These are phyloP conservation scores for Tolypocladium capitatum DNA, from an alignment of 2,329 filamentous ascomycete species.

Conservation along the genomic window DNA sequence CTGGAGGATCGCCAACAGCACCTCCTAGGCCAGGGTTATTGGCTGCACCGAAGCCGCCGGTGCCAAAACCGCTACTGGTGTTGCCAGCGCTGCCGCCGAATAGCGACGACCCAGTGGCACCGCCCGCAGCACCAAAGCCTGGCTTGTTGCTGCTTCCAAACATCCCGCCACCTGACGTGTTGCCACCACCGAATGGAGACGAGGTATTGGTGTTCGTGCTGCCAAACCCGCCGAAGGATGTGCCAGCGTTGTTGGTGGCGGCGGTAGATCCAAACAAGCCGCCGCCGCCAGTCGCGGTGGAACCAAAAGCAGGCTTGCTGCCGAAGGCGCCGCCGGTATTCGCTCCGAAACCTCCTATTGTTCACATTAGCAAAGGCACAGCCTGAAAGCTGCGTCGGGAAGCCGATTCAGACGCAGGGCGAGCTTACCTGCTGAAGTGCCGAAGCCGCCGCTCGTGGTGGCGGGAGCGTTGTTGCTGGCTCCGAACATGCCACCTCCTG, in stretches of 20 bases:
- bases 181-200: conserved; percentile 26
- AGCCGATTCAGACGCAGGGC: neutral
- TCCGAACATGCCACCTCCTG: conserved; percentile 33
- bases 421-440: conserved; percentile 18
- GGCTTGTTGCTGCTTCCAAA: conserved; percentile 38
- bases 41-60: conserved; percentile 27
- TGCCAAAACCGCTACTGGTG: conserved; percentile 18
- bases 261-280: conserved; percentile 32
- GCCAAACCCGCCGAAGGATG: conserved; percentile 28
- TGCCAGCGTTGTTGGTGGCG: conserved; percentile 22
- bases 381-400: neutral
- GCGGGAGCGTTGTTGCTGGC: conserved; percentile 12
- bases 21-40: conserved; percentile 38
- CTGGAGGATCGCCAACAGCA: conserved; percentile 45
- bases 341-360: conserved; percentile 23
- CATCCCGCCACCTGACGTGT: conserved; percentile 28
- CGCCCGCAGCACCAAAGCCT: conserved; percentile 31
- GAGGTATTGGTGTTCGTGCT: conserved; percentile 18
- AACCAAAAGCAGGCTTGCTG: conserved; percentile 40
- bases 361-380: conserved; percentile 5
- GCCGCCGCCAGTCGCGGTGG: conserved; percentile 22
- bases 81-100: conserved; percentile 29
- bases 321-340: conserved; percentile 24
- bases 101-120: conserved; percentile 25
- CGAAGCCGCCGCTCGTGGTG: conserved; percentile 16